Percentiles rank a stretch among this genome's conserved stretches.
Conservation (phyloP, 331 rosid genomes). For the Quercus tomentella region DNA sequence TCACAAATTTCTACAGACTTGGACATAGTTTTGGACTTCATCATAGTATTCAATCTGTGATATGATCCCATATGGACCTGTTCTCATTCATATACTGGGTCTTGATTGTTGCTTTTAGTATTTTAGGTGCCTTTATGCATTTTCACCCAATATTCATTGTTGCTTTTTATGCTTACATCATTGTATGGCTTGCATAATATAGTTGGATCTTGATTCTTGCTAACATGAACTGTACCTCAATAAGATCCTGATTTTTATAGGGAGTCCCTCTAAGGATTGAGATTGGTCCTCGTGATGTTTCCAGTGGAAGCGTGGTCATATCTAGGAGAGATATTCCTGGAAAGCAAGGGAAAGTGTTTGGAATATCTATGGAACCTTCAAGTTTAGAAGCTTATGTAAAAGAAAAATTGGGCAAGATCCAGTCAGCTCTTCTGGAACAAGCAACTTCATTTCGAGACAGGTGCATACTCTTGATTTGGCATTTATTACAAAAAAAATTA, state of each 20-base stretch:
- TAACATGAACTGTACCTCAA: background rate
- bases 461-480: conserved; percentile 32
- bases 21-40: background rate
- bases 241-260: conserved; percentile 40
- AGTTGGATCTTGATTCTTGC: background rate
- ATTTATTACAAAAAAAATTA: background rate
- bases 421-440: conserved; percentile 62
- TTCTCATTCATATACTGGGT: background rate
- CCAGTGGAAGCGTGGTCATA: conserved; percentile 79
- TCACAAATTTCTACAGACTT: background rate
- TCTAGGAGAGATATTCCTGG: conserved; percentile 95
- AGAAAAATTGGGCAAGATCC: conserved; percentile 81
- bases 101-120: background rate
- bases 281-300: conserved; percentile 93
- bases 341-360: conserved; percentile 90
- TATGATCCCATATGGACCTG: background rate
- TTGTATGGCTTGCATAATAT: background rate
- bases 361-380: conserved; percentile 85
- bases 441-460: conserved; percentile 88
- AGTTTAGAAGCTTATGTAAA: conserved; percentile 68
- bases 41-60: background rate
- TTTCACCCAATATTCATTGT: background rate
- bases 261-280: conserved; percentile 97
- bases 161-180: too few species aligned
- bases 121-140: background rate